Percentiles rank a stretch among this genome's conserved stretches.
phyloP scores from a whole-genome alignment of 345 rosid genomes.

The Salix koriyanagi region DNA sequence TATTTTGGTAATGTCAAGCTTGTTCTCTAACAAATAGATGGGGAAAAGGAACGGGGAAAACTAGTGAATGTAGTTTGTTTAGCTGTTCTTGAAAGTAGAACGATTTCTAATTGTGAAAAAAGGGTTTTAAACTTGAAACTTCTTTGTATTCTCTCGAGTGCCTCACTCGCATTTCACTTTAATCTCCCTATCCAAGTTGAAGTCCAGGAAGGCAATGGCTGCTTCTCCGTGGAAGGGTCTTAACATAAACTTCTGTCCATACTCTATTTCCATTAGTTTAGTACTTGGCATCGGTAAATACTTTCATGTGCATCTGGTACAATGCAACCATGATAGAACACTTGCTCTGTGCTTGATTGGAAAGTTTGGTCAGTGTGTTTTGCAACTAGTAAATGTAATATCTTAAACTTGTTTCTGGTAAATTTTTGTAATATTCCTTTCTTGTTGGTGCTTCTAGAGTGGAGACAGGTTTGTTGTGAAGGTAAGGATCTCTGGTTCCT shows the following conservation, averaged over 20 bases:
- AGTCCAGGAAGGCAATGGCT: neutral
- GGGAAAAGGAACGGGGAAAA: neutral
- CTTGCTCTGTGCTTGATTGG: neutral
- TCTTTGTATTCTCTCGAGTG: neutral
- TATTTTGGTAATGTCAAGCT: neutral
- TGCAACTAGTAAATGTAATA: neutral
- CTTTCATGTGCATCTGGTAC: neutral
- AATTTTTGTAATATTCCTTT: neutral
- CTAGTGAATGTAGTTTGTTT: neutral
- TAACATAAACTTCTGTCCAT: neutral
- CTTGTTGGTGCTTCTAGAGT: constrained; percentile 37
- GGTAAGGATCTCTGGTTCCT: constrained; percentile 60
- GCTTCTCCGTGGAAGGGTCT: neutral
- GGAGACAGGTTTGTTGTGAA: constrained; percentile 67
- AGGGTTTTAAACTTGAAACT: neutral
- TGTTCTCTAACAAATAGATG: neutral
- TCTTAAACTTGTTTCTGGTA: neutral
- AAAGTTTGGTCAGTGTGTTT: neutral
- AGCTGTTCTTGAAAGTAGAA: neutral
- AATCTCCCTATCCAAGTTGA: neutral
- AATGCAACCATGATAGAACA: neutral
- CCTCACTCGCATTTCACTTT: neutral
- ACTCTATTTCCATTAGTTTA: neutral
- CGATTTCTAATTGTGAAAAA: neutral
- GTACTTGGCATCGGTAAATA: neutral